phyloP scores from a whole-genome alignment of 345 rosid genomes.

The Euphorbia peplus region DNA sequence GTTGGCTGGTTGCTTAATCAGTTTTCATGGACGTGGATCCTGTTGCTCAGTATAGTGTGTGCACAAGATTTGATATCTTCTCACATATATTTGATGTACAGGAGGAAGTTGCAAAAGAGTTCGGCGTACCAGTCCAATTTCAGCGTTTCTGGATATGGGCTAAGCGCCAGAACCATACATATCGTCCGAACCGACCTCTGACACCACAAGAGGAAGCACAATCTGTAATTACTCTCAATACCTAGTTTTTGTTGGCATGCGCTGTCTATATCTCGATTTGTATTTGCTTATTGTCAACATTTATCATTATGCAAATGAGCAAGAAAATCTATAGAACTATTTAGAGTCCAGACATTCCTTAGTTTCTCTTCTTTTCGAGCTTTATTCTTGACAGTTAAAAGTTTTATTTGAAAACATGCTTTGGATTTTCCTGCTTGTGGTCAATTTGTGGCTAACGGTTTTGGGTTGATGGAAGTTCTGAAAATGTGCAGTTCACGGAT shows the following conservation, averaged over 20 bases:
- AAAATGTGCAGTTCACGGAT: background rate
- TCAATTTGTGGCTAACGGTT: background rate
- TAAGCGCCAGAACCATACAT: slow-evolving; percentile 91
- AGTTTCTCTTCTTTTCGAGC: background rate
- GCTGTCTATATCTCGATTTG: background rate
- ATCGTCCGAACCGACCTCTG: slow-evolving; percentile 84
- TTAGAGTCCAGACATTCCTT: background rate
- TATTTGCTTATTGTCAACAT: background rate
- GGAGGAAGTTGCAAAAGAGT: slow-evolving; percentile 97
- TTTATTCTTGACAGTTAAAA: background rate
- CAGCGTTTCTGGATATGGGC: slow-evolving; percentile 98
- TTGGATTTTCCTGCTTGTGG: background rate
- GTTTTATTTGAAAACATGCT: background rate
- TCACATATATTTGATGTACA: slow-evolving; percentile 21
- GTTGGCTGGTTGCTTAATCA: background rate
- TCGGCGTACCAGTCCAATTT: slow-evolving; percentile 73
- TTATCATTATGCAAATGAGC: background rate
- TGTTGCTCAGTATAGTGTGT: background rate
- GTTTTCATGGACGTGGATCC: background rate
- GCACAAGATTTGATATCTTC: background rate
- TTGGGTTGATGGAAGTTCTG: background rate
- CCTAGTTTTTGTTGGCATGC: background rate
- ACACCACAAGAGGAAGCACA: slow-evolving; percentile 71
- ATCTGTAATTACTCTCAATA: slow-evolving; percentile 40
- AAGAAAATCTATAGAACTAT: background rate